phyloP scores from a whole-genome alignment of 768 basidiomycete genomes.

The Coprinopsis marcescibilis region DNA sequence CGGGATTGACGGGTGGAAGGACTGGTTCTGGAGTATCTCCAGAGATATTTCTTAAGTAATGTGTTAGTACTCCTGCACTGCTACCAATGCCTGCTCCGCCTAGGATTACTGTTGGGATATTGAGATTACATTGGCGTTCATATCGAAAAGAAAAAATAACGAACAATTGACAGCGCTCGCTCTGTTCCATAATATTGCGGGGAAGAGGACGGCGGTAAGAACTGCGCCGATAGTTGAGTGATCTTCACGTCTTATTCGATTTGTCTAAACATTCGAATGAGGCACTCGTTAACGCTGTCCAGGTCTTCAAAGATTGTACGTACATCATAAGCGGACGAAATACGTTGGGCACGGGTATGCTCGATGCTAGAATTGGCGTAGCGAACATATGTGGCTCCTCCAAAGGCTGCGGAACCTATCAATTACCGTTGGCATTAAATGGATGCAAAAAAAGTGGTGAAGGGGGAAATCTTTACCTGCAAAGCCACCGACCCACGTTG shows the following conservation, averaged over 20 bases:
- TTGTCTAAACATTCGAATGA: constrained; percentile 39
- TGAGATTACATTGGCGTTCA: not conserved
- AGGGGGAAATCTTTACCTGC: constrained; percentile 36
- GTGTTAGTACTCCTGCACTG: constrained; percentile 51
- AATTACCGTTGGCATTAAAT: not conserved
- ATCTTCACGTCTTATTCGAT: constrained; percentile 60
- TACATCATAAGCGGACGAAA: constrained; percentile 57
- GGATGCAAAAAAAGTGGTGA: not conserved
- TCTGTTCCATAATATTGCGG: constrained; percentile 70
- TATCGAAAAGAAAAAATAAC: constrained; percentile 12
- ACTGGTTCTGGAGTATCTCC: constrained; percentile 45
- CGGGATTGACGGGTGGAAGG: constrained; percentile 5
- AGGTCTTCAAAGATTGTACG: constrained; percentile 5
- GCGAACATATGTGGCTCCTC: constrained; percentile 55
- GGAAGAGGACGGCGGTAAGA: constrained; percentile 55
- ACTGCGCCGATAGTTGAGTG: constrained; percentile 71
- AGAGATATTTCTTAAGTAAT: constrained; percentile 46
- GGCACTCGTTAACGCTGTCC: not conserved
- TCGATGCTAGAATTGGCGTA: constrained; percentile 49
- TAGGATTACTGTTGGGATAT: constrained; percentile 48
- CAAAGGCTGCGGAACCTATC: constrained; percentile 45
- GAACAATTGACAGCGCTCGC: constrained; percentile 57
- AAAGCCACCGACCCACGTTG: constrained; percentile 68
- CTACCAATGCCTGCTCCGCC: constrained; percentile 70
- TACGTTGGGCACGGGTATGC: constrained; percentile 41